Percentiles rank a stretch among this genome's conserved stretches.
Evolutionary conservation across 2,329 filamentous ascomycete genomes (phyloP).

Genomic region (Zelopaecilomyces penicillatus): DNA sequence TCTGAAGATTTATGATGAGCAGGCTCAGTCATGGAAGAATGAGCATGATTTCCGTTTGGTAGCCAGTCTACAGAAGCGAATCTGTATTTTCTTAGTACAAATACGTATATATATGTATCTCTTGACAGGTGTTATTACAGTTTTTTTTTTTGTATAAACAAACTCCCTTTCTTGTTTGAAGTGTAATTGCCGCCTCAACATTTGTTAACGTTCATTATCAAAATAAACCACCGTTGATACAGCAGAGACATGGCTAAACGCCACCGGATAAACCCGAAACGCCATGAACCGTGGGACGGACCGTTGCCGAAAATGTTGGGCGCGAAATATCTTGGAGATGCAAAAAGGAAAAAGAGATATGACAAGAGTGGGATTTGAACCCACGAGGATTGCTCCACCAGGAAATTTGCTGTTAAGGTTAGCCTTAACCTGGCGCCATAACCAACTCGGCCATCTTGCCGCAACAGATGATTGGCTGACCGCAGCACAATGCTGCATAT

Average conservation of each 20-base stretch:
- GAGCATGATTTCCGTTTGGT: no score
- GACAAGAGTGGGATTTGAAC: conserved; percentile 13
- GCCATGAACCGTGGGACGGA: no score
- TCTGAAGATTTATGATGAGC: neutral
- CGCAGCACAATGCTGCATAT: neutral
- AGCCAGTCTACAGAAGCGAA: neutral
- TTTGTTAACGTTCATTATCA: neutral
- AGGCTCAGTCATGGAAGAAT: neutral
- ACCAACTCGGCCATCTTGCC: conserved; percentile 11
- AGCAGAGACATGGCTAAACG: no score
- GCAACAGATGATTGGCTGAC: neutral
- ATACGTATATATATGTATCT: no score
- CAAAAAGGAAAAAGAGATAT: conserved; percentile 7
- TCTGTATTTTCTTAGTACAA: neutral
- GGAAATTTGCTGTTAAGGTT: conserved; percentile 10
- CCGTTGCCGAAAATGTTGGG: no score
- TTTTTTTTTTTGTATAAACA: neutral
- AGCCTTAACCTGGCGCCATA: conserved; percentile 12
- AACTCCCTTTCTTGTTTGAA: no score
- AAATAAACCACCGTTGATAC: neutral
- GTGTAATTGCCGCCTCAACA: no score
- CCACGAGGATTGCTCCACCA: conserved; percentile 12
- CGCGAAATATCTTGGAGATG: neutral
- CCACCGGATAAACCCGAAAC: no score
- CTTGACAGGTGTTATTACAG: no score